A percentile compares a stretch with the other conserved stretches of the same genome.
Conservation (phyloP, 2,329 filamentous ascomycete species). For the Didymella pinodella region DNA sequence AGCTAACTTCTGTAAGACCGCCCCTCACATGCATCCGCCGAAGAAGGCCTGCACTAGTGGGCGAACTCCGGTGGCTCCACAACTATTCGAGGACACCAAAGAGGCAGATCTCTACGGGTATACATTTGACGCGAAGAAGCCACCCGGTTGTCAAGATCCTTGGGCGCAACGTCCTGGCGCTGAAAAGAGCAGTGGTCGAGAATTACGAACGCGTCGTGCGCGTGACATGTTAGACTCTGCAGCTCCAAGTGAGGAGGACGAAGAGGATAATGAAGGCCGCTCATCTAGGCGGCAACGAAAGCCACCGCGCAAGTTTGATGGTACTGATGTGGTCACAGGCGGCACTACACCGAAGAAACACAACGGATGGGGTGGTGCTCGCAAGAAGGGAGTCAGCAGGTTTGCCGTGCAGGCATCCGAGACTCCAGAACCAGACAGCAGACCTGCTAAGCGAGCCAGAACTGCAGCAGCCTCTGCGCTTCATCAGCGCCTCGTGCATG, state of each 20-base stretch:
- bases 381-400: conserved; percentile 49
- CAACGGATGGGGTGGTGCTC: conserved; percentile 50
- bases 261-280: conserved; percentile 45
- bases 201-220: conserved; percentile 56
- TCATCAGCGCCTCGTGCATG: conserved; percentile 54
- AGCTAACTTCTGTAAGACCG: conserved; percentile 50
- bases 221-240: conserved; percentile 51
- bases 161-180: conserved; percentile 60
- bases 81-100: conserved; percentile 66
- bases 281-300: conserved; percentile 46
- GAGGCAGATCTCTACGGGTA: conserved; percentile 69
- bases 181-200: conserved; percentile 55
- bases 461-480: conserved; percentile 39
- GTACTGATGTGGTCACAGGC: conserved; percentile 42
- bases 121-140: conserved; percentile 61
- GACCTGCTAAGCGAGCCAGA: conserved; percentile 40
- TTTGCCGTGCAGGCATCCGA: conserved; percentile 43
- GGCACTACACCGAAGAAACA: conserved; percentile 44
- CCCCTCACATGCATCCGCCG: conserved; percentile 59
- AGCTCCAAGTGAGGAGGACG: conserved; percentile 50
- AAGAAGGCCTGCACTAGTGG: conserved; percentile 61
- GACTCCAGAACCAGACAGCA: conserved; percentile 48
- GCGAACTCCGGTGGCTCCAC: conserved; percentile 54
- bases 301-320: conserved; percentile 47
- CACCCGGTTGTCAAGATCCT: conserved; percentile 63